Evolutionary conservation across 352 stramenopile species (phyloP), one percentile per base, ranked within the genome.

Genomic region (Phytophthora citrophthora): DNA sequence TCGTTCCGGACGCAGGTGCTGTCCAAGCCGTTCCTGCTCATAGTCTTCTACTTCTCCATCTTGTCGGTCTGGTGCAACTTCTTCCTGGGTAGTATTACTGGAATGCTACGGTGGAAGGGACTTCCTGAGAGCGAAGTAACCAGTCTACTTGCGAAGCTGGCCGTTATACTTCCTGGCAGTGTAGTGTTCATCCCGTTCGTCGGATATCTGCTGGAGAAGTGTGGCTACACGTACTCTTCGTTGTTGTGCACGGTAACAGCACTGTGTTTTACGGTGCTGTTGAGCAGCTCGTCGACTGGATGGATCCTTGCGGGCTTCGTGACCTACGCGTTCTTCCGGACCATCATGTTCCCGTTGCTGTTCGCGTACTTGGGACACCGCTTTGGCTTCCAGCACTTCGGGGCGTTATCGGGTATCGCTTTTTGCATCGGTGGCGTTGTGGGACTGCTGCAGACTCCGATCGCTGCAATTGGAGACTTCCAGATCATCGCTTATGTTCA

Each of bases 311-410:
- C 61, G 2, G 75, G 74, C 27, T 97, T 96, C 57, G 52, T 81
- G 26, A 70, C 79, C 3, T 96, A 97, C 64, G 76, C 84, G 4
- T 74, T 96, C 27, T 96, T 94, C 59, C 76, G 89, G 41, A 86
- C 87, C 47, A 90, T 93, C 70, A 73, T 96, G 24, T 97, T 91
- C 54, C 79, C 88, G 29, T 70, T 94, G 57, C 74, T 93, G 45
- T 96, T 96, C 61, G 82, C 85, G 44, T 93, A 89, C 26, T 50
- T 97, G 18, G 86, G 86, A 12, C 75, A 91, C 44, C 77, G 72
- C 43, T 89, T 97, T 34, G 89, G 89, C 24, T 96, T 95, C 70
- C 78, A 86, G 52, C 89, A 96, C 68, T 96, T 91, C 65, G 89
- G 89, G 12, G 79, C 90, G 23, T 66, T 96, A 27, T 83, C 80